These are phyloP conservation scores for Talaromyces ruber DNA, from an alignment of 495 filamentous ascomycete species.

Conservation along the genomic window DNA sequence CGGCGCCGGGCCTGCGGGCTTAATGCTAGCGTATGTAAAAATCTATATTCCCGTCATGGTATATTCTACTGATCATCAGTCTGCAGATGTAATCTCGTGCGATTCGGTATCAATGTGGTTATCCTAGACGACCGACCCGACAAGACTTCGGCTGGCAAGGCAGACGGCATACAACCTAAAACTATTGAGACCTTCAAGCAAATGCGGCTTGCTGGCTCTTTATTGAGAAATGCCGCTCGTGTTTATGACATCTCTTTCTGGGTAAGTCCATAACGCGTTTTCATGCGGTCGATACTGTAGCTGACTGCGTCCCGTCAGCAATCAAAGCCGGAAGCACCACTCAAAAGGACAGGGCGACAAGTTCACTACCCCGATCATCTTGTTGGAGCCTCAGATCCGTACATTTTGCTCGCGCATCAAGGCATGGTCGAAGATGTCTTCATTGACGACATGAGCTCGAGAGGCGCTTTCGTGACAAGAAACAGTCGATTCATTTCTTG, in stretches of 20 bases:
- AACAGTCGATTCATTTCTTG: conserved; percentile 49
- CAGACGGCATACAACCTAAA: conserved; percentile 72
- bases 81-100: conserved; percentile 51
- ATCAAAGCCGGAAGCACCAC: conserved; percentile 42
- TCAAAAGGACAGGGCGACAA: conserved; percentile 59
- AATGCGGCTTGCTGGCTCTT: conserved; percentile 54
- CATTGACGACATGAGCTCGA: conserved; percentile 50
- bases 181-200: conserved; percentile 68
- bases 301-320: conserved; percentile 26
- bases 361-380: conserved; percentile 60
- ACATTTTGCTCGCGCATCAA: conserved; percentile 65
- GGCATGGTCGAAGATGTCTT: conserved; percentile 64
- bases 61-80: background rate
- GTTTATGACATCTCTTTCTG: conserved; percentile 68
- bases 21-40: conserved; percentile 54
- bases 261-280: conserved; percentile 21
- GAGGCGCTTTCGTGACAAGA: conserved; percentile 47
- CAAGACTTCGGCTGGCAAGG: conserved; percentile 62
- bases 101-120: conserved; percentile 59
- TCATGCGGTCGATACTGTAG: background rate
- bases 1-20: conserved; percentile 60
- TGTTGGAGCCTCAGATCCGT: conserved; percentile 63
- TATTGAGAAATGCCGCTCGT: conserved; percentile 53
- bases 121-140: conserved; percentile 65
- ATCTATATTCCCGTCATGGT: background rate